Base-by-base conservation (phyloP, 305 asterid species). In the Fraxinus paxiana region DNA sequence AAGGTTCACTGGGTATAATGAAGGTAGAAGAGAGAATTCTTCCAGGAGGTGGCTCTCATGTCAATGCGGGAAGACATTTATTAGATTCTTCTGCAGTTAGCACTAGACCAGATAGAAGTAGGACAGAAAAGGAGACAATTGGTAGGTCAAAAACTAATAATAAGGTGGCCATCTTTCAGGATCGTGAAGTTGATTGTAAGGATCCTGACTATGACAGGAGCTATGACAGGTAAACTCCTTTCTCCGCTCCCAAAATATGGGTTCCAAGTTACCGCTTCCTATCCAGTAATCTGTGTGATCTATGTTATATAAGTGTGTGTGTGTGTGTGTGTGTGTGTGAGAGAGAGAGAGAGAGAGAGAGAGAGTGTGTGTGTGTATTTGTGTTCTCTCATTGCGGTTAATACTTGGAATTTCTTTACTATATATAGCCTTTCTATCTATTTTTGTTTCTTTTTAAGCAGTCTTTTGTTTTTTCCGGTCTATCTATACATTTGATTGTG, bases 191-290 rank as follows among this genome's bases (percentile, higher is more conserved):
- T 83, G 99, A 96, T 71, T 90, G 98, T 74, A 91, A 92, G 86
- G 99, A 96, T 86, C 99, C 99, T 38, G 99, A 96, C 84, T 96
- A 96, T 80, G 88, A 94, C 86, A 87, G 99, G 90, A 94, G 82
- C 85, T 96, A 96, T 77, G 98, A 93, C 84, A 96, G 98, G 99
- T 93, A 78, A 78, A 17, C 18, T 20, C 72, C 1, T 76, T 15
- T 13, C 54, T 20, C 12, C 30, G 15, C 54, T 24, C 37, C 9
- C 15, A 43, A n/a, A 77, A 46, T 51, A 8, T 26, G 56, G 51
- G 51, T 43, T 43, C 1, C 17, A 41, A 10, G 51, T 41, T 9
- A 43, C 54, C 1, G 17, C 54, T 43, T 12, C 54, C 54, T 91
- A 94, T 17, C 20, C 9, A 17, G 20, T 54, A 17, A 54, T 54